Evolutionary conservation across 805 yeast genomes (phyloP).

Genomic region (Wickerhamiella qilinensis): DNA sequence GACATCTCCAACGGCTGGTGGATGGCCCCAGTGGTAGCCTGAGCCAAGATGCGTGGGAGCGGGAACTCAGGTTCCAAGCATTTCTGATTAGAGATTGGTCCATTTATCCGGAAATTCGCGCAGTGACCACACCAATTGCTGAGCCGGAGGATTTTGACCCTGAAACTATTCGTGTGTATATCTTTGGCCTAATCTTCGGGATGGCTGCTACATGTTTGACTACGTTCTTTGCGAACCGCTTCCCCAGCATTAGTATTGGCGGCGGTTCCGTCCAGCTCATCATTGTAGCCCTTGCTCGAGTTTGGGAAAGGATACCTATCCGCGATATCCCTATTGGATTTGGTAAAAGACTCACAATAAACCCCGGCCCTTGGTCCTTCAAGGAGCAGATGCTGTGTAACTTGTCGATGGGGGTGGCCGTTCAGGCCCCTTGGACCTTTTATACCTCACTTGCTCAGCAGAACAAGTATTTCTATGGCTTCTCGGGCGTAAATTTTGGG

Average conservation of each 20-base stretch:
- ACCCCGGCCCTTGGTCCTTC: constrained; percentile 35
- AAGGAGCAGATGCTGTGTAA: constrained; percentile 30
- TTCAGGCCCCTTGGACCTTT: constrained; percentile 16
- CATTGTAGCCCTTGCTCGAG: constrained; percentile 42
- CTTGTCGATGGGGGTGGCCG: constrained; percentile 16
- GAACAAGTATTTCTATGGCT: constrained; percentile 15
- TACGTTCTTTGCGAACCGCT: constrained; percentile 34
- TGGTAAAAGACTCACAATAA: constrained; percentile 27
- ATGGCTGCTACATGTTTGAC: constrained; percentile 42
- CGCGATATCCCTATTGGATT: not conserved
- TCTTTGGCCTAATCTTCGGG: constrained; percentile 36
- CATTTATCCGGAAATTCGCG: constrained; percentile 45
- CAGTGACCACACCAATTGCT: constrained; percentile 37
- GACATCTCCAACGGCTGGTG: constrained; percentile 20
- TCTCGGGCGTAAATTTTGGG: constrained; percentile 22
- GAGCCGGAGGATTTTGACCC: constrained; percentile 25
- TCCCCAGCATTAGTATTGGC: constrained; percentile 36
- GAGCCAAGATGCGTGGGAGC: constrained; percentile 11
- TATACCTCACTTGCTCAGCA: constrained; percentile 23
- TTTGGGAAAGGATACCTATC: constrained; percentile 19
- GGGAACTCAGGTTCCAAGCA: constrained; percentile 25
- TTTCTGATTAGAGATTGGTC: constrained; percentile 29
- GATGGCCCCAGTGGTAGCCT: constrained; percentile 4
- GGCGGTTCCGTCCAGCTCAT: constrained; percentile 41
- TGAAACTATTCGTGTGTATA: constrained; percentile 38